Evolutionary conservation across 2,329 filamentous ascomycete species (phyloP), one percentile per base, ranked within the genome.

Genomic region (Elsinoe necatrix): DNA sequence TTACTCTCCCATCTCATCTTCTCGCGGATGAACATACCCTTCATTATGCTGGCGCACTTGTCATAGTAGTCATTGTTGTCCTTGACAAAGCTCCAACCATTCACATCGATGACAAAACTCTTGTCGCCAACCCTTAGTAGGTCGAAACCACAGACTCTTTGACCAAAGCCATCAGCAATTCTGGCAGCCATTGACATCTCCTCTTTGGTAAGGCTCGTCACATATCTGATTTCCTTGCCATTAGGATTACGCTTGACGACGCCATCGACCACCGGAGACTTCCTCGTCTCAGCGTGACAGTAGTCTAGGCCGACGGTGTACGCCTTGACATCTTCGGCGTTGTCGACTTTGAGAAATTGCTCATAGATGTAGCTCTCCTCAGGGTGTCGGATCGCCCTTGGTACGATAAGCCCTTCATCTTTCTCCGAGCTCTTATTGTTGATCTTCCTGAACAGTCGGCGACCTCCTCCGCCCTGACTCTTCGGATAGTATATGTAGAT

Each of bases 21-120:
- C 70, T 96, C 92, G 61, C 83, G 83, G 61, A 95, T 77, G 63
- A 98, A 97, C 68, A 95, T 88, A 5, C 93, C 85, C 66, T 85
- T 88, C 54, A 98, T 75, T 50, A 97, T 95, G 59, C 78, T 84
- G 20, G 93, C 84, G 63, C 86, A 93, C 66, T 89, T 89, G 66
- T 97, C 88, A 69, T 98, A 98, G 71, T 98, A 98, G 59, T 95
- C 91, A 61, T 96, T 92, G 65, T 98, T 98, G 70, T 98, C 95
- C 70, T 98, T 98, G 70, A 98, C 93, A 66, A 98, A 98, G 68
- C 92, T 97, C 95, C 95, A 98, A 11, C 93, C 93, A 69, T 98
- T 98, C 64, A 98, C 93, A 66, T 98, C 93, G 63, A 98, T 98
- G 50, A 98, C 93, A 72, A 89, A 98, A 69, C 92, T 97, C 69